A percentile compares a stretch with the other conserved stretches of the same genome.
Conservation (phyloP, 2,329 filamentous ascomycete genomes). For the Venturia nashicola region DNA sequence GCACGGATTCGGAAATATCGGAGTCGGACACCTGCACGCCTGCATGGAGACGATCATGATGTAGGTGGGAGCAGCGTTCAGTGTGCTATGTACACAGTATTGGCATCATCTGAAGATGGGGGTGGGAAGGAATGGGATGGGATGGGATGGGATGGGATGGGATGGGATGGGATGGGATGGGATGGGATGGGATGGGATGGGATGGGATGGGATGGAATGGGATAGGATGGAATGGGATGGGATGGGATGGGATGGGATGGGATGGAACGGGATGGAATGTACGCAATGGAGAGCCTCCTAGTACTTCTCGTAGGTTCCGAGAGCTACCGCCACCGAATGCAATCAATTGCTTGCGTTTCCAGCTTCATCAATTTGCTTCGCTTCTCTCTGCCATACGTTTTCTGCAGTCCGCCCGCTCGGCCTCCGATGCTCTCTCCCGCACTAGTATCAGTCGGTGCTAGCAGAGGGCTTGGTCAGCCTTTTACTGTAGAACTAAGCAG, state of each 20-base stretch:
- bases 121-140: neutral
- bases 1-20: neutral
- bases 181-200: too few relatives aligned
- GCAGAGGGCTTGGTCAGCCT: constrained; percentile 2
- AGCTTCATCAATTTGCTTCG: neutral
- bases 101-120: neutral
- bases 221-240: neutral
- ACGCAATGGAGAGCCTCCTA: neutral
- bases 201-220: neutral
- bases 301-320: neutral
- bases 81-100: too few relatives aligned
- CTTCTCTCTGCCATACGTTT: neutral
- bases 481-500: too few relatives aligned
- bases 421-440: neutral
- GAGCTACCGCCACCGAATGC: neutral
- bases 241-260: too few relatives aligned
- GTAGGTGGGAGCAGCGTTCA: neutral
- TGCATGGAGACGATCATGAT: neutral
- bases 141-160: neutral
- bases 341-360: neutral
- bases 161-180: neutral
- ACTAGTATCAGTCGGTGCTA: neutral
- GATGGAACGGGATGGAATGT: too few relatives aligned
- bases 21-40: neutral
- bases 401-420: neutral